Conservation (phyloP, 345 rosid species). For the Kernera saxatilis region DNA sequence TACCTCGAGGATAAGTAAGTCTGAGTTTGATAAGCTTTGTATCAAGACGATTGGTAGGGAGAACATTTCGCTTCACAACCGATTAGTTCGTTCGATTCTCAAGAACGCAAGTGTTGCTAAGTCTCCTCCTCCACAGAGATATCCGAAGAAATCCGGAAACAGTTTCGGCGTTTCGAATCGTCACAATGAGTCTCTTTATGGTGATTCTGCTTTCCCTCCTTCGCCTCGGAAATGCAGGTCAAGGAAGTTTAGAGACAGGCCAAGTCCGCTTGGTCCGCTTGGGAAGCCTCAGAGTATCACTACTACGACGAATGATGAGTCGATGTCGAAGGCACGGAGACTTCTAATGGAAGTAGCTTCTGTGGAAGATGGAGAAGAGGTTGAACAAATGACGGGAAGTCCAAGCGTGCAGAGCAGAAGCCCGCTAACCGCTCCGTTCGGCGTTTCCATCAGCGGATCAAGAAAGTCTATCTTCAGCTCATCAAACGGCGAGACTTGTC, state of each 20-base stretch:
- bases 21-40: constrained; percentile 62
- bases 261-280: constrained; percentile 70
- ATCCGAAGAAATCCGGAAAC: constrained; percentile 29
- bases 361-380: constrained; percentile 96
- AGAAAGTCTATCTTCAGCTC: constrained; percentile 39
- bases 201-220: constrained; percentile 48
- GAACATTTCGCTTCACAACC: constrained; percentile 66
- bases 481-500: constrained; percentile 36
- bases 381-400: constrained; percentile 73
- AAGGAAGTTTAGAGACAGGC: constrained; percentile 66
- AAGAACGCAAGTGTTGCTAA: constrained; percentile 59
- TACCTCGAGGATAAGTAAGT: constrained; percentile 51
- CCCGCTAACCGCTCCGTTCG: constrained; percentile 78
- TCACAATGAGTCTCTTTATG: constrained; percentile 25
- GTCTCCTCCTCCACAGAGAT: constrained; percentile 44
- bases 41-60: constrained; percentile 59
- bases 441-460: constrained; percentile 47
- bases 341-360: constrained; percentile 62
- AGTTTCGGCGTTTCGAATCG: neutral
- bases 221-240: constrained; percentile 74
- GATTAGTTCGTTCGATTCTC: constrained; percentile 55
- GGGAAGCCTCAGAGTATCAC: constrained; percentile 75
- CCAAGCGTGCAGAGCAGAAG: constrained; percentile 76
- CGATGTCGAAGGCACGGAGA: constrained; percentile 46
- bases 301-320: constrained; percentile 42